Evolutionary conservation across 192 early-diverging fungal genomes (phyloP), one percentile per base, ranked within the genome.

Genomic region (Podila clonocystis): DNA sequence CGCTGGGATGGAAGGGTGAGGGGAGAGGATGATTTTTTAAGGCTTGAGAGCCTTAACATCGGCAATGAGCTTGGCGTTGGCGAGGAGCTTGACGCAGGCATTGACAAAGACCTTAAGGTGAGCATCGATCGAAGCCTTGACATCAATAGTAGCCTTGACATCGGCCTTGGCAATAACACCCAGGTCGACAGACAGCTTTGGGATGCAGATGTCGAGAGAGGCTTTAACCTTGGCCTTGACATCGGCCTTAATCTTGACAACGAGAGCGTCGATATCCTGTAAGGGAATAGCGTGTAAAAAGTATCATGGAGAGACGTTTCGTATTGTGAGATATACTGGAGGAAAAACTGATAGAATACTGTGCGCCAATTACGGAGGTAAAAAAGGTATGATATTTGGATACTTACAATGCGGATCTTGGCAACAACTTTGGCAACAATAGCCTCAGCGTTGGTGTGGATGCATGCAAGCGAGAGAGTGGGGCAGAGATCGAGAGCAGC

Each of bases 201-300:
- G 62, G 66, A 79, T 58, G 22, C 22, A 24, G 26, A 52, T 52
- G 4, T 58, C 61, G 38, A 79, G 50, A 41, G 65, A 65, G 41
- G 65, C 29, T 52, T 68, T 58, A 24, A 24, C 69, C 33, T 49
- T 9, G 28, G 65, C 76, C 8, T 59, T 30, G 33, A 68, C 3
- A 9, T 72, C 41, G 24, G 70, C 70, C 70, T 72, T 72, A 69
- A 79, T 20, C 76, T 72, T 70, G 55, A 71, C 66, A 57, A 48
- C 38, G n/a, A 79, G 59, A 11, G 38, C 58, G 2, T 62, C 26
- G 52, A 79, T 50, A 59, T 79, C 52, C 52, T 55, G 52, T 45
- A 45, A 45, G 13, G 41, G 15, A 45, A 45, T 36, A 45, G 15
- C 15, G 13, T 17, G 41, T 17, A 45, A 45, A 45, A 45, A 4